Base-by-base conservation (phyloP, 768 basidiomycete species). In the Tricholoma hemisulphureum region DNA sequence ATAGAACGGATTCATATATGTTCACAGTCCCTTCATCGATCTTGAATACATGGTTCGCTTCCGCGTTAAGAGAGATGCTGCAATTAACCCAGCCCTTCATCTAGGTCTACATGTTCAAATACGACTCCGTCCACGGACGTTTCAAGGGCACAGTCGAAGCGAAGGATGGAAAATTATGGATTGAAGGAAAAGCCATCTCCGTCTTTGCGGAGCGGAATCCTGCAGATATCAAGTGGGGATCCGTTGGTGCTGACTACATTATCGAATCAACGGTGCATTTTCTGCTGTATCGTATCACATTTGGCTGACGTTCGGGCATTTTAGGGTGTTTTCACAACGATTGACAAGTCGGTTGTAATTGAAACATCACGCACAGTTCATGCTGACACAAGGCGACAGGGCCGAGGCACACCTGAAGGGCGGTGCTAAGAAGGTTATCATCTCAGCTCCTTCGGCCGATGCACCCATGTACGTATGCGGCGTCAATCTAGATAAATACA, bases 21-120 rank as follows among this genome's bases (percentile, higher is more conserved):
- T 24, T 20, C 35, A 5, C 64, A 96, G 94, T 77, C 96, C 96
- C 55, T 99, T 98, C 88, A 98, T 99, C 63, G 87, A 93, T 72
- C 87, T 95, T 65, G 83, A 88, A 2, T 98, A 99, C 86, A 97
- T 98, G 95, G 96, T 89, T 53, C 31, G 83, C 65, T 20, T 5
- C 29, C 54, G 18, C 29, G 28, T 49, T 9, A 6, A 43, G 20
- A 41, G 21, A 21, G 23, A 23, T 21, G 13, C 20, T 21, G 7
- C n/a, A 16, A 20, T 24, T 29, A 8, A 16, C 13, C 16, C 7
- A 57, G 31, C 20, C 26, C 53, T 35, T n/a, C 29, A 29, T 56
- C n/a, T 55, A 93, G 91, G 89, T 95, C 72, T 97, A 97, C 85
- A 94, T 97, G 93, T 95, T 97, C 90, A 96, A 94, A 82, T 95